A percentile compares a stretch with the other conserved stretches of the same genome.
These are phyloP conservation scores for Yamadazyma tumulicola DNA, from an alignment of 805 yeast genomes.

Conservation along the genomic window DNA sequence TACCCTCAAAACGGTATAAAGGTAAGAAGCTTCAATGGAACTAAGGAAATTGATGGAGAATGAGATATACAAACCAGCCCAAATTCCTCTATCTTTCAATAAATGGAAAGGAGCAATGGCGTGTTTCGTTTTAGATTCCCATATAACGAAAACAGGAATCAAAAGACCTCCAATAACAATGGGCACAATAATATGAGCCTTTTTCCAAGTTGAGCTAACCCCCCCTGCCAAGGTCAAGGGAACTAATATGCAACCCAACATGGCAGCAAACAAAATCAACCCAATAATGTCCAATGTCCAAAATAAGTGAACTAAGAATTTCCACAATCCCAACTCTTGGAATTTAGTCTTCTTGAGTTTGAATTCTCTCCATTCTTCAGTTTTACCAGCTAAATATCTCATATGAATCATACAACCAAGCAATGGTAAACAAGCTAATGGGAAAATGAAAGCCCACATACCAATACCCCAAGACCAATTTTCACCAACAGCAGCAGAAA, in stretches of 20 bases:
- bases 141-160: constrained; percentile 52
- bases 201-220: constrained; percentile 47
- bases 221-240: constrained; percentile 81
- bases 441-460: constrained; percentile 77
- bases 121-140: constrained; percentile 56
- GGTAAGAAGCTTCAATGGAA: constrained; percentile 65
- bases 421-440: constrained; percentile 59
- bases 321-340: constrained; percentile 29
- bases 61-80: constrained; percentile 61
- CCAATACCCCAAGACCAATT: constrained; percentile 77
- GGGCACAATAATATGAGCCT: constrained; percentile 62
- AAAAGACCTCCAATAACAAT: constrained; percentile 61
- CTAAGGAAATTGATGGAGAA: constrained; percentile 56
- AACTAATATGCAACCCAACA: constrained; percentile 60
- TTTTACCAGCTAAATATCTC: constrained; percentile 49
- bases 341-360: constrained; percentile 33
- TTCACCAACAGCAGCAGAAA: constrained; percentile 36
- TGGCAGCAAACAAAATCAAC: constrained; percentile 47
- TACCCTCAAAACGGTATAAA: constrained; percentile 64
- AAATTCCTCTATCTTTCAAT: constrained; percentile 65
- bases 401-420: constrained; percentile 51
- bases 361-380: constrained; percentile 46
- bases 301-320: constrained; percentile 28
- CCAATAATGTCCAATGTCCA: constrained; percentile 70
- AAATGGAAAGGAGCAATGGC: constrained; percentile 63